A percentile compares a stretch with the other conserved stretches of the same genome.
Evolutionary conservation across 2,329 filamentous ascomycete genomes (phyloP).

Genomic region (Phaeosphaeria sp.): DNA sequence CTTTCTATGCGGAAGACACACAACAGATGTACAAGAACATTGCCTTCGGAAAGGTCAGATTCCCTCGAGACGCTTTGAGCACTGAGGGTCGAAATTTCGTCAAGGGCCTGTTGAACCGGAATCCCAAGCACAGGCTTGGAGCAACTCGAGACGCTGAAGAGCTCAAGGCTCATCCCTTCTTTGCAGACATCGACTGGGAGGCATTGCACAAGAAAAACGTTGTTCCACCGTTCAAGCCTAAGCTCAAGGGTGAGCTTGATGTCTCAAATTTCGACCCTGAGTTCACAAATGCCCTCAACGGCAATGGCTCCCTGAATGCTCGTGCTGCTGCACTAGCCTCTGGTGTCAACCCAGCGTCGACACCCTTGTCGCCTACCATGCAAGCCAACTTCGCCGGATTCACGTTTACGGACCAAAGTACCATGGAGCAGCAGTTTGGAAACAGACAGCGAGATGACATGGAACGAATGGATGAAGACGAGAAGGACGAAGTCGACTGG

Average conservation of each 20-base stretch:
- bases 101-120: slow-evolving; percentile 95
- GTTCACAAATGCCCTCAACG: slow-evolving; percentile 93
- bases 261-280: slow-evolving; percentile 99
- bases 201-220: slow-evolving; percentile 88
- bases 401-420: slow-evolving; percentile 98
- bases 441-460: slow-evolving; percentile 47
- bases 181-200: slow-evolving; percentile 91
- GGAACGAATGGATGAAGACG: slow-evolving; percentile 55
- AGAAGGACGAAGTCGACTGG: slow-evolving; percentile 52
- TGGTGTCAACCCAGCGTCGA: slow-evolving; percentile 82
- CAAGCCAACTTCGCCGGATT: slow-evolving; percentile 99
- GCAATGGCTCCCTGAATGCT: slow-evolving; percentile 85
- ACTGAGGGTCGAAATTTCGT: slow-evolving; percentile 97
- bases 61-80: slow-evolving; percentile 91
- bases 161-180: slow-evolving; percentile 93
- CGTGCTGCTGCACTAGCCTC: slow-evolving; percentile 85
- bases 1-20: slow-evolving; percentile 98
- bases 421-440: slow-evolving; percentile 81
- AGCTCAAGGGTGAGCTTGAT: slow-evolving; percentile 93
- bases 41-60: slow-evolving; percentile 96
- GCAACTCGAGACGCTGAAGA: slow-evolving; percentile 92
- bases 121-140: slow-evolving; percentile 92
- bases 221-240: slow-evolving; percentile 96
- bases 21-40: slow-evolving; percentile 99
- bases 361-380: slow-evolving; percentile 90